Conservation (phyloP, 2,329 filamentous ascomycete species). For the Periconia digitata region DNA sequence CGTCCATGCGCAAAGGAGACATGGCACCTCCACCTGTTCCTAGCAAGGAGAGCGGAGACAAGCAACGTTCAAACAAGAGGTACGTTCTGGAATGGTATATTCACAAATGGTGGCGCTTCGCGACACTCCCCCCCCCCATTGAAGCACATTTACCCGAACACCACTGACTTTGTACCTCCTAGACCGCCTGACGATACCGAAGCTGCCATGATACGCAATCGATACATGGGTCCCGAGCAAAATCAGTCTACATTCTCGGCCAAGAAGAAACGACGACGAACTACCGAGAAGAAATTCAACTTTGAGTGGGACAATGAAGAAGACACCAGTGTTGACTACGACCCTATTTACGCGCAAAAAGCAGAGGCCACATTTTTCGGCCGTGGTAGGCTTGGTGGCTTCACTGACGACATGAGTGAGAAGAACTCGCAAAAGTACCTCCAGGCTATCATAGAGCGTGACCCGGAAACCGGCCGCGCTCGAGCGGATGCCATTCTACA, state of each 20-base stretch:
- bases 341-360: constrained; percentile 74
- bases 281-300: constrained; percentile 96
- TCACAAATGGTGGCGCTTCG: too few relatives aligned
- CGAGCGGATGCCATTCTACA: constrained; percentile 81
- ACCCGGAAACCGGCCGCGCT: constrained; percentile 72
- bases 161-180: too few relatives aligned
- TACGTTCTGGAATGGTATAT: too few relatives aligned
- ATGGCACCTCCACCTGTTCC: constrained; percentile 55
- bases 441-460: constrained; percentile 70
- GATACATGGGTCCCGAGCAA: constrained; percentile 89
- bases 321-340: constrained; percentile 83
- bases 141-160: too few relatives aligned
- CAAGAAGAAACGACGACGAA: constrained; percentile 91
- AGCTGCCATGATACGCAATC: constrained; percentile 70
- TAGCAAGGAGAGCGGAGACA: constrained; percentile 33
- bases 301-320: constrained; percentile 97
- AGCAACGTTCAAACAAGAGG: too few relatives aligned
- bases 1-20: constrained; percentile 54
- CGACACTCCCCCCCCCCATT: too few relatives aligned
- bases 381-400: constrained; percentile 67
- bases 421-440: constrained; percentile 59
- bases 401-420: constrained; percentile 61
- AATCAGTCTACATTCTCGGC: constrained; percentile 89
- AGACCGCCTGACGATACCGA: constrained; percentile 68
- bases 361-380: constrained; percentile 71